Conservation (phyloP, 2,329 filamentous ascomycete genomes). For the Aureobasidium leucospermi region DNA sequence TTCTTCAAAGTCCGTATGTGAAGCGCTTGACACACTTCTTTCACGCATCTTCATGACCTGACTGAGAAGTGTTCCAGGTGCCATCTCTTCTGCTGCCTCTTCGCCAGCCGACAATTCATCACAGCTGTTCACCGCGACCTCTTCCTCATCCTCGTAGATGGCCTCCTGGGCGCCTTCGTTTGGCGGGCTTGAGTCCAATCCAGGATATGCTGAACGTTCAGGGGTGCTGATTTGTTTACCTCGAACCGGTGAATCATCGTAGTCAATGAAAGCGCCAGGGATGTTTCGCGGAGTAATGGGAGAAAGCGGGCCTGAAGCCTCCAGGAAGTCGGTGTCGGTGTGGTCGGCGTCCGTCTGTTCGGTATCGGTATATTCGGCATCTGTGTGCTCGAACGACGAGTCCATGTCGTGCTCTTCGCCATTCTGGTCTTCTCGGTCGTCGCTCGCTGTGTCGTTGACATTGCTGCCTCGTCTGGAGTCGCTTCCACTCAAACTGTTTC, state of each 20-base stretch:
- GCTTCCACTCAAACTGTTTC: constrained; percentile 22
- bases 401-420: neutral
- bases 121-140: neutral
- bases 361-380: neutral
- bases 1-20: constrained; percentile 27
- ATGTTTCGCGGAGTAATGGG: constrained; percentile 4
- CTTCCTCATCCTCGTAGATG: neutral
- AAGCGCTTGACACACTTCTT: constrained; percentile 23
- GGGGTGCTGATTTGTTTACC: neutral
- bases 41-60: constrained; percentile 28
- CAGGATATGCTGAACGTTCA: neutral
- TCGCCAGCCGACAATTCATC: neutral
- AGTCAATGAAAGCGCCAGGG: neutral
- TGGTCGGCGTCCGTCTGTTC: neutral
- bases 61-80: constrained; percentile 10
- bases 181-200: neutral
- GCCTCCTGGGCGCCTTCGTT: neutral
- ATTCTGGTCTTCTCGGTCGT: neutral
- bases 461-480: constrained; percentile 7
- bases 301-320: neutral
- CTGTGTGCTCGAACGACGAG: constrained; percentile 6
- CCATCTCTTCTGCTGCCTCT: neutral
- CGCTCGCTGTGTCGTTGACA: neutral
- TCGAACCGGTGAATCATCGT: neutral
- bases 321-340: neutral